Base-by-base conservation (phyloP, 2,329 filamentous ascomycete genomes). In the Teratosphaeria zuluensis region DNA sequence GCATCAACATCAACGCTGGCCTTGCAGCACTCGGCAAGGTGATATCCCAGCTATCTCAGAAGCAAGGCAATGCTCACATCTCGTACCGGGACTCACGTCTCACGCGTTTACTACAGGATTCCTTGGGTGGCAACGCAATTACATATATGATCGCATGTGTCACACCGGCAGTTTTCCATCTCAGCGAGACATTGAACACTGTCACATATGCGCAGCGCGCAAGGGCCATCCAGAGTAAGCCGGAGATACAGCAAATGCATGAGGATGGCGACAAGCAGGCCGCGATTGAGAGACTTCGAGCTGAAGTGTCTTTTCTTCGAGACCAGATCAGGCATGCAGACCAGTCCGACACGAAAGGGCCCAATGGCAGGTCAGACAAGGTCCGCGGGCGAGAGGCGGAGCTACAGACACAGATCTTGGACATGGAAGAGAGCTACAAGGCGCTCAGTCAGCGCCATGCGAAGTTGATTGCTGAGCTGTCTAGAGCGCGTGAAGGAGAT, bases 71-170 rank as follows among this genome's bases (percentile, higher is more conserved):
- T 54, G 87, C 90, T 4, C 91, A 97, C 74, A 92, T 99, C 59
- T 99, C 94, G 1, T 99, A 99, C 73, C 90, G 94, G 63, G 94
- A 99, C 76, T 97, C 94, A n/a, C 92, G 91, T 72, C 84, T 99
- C 66, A 99, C 94, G 11, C 87, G 94, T 60, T 80, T 99, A 28
- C 83, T 99, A 19, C 94, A 99, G 78, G 94, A 99, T 74, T 99
- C 94, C 0, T 81, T 99, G 4, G 94, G 94, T 59, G 94, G 94
- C 4, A 97, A 95, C 71, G 94, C 94, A 38, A 95, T 96, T 71
- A 99, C 94, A 0, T 99, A 97, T 76, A 97, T 99, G 94, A 94
- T 99, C 76, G 94, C 94, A 8, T 99, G 94, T 75, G 92, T 99
- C 32, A 99, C 92, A 0, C 92, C 92, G 0, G 90, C 92, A 14